Evolutionary conservation across 140 eudicot genomes (phyloP).

Genomic region (Cichorium intybus): DNA sequence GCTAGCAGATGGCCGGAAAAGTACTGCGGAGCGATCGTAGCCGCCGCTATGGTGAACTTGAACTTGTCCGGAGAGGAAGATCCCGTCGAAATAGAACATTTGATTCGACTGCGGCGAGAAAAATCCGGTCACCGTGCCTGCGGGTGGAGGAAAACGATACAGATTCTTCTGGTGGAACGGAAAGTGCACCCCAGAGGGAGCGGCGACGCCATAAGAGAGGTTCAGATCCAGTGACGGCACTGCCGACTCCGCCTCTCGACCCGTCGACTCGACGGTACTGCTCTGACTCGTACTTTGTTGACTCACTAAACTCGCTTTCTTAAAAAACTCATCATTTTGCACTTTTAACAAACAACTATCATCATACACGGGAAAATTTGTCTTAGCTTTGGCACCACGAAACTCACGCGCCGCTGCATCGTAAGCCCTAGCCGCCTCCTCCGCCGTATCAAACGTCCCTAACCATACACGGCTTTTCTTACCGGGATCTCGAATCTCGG

Average conservation of each 20-base stretch:
- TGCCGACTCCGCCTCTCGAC: constrained; percentile 25
- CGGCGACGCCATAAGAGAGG: constrained; percentile 19
- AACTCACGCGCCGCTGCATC: constrained; percentile 63
- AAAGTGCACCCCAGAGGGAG: not conserved
- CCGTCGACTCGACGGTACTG: constrained; percentile 44
- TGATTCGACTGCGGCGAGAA: constrained; percentile 27
- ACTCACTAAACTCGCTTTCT: constrained; percentile 11
- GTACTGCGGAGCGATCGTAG: not conserved
- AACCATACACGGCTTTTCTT: constrained; percentile 73
- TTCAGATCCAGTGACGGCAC: constrained; percentile 34
- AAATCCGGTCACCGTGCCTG: constrained; percentile 23
- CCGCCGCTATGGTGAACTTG: not conserved
- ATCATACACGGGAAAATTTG: constrained; percentile 44
- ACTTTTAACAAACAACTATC: constrained; percentile 6
- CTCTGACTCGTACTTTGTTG: constrained; percentile 49
- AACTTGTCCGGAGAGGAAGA: constrained; percentile 15
- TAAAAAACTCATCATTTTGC: constrained; percentile 4
- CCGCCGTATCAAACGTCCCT: constrained; percentile 74
- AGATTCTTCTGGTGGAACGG: constrained; percentile 20
- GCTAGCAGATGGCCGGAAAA: constrained; percentile 19
- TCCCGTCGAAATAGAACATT: constrained; percentile 29
- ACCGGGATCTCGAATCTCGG: constrained; percentile 72
- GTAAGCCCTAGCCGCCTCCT: constrained; percentile 66
- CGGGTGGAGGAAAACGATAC: constrained; percentile 20
- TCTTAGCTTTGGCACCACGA: constrained; percentile 61